Conservation (phyloP, 805 yeast species). For the Candida pseudoglaebosa region DNA sequence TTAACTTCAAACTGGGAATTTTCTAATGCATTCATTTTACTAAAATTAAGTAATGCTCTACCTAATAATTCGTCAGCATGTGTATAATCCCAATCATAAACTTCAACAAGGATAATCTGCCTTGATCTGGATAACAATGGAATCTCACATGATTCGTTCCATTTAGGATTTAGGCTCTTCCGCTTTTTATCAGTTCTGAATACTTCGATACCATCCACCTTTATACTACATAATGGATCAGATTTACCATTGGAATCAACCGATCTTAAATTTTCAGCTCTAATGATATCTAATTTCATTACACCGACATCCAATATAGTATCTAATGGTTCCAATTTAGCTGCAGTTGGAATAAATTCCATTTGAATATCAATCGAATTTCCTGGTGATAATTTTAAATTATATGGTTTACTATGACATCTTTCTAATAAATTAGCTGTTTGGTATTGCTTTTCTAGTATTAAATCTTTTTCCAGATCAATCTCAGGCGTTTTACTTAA, state of each 20-base stretch:
- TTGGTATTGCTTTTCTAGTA: constrained; percentile 45
- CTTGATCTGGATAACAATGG: constrained; percentile 64
- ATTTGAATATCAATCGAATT: constrained; percentile 45
- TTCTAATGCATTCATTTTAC: constrained; percentile 43
- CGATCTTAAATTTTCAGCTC: constrained; percentile 51
- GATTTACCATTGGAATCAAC: constrained; percentile 75
- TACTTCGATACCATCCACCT: constrained; percentile 49
- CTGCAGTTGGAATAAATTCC: constrained; percentile 58
- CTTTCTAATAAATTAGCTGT: constrained; percentile 54
- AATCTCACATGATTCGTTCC: constrained; percentile 65
- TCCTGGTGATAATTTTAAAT: constrained; percentile 38
- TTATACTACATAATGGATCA: constrained; percentile 62
- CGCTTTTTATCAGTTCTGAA: constrained; percentile 59
- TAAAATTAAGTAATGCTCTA: constrained; percentile 44
- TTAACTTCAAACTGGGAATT: constrained; percentile 44
- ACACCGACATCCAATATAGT: constrained; percentile 66
- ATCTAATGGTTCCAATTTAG: constrained; percentile 53
- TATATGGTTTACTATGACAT: constrained; percentile 44
- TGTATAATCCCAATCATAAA: constrained; percentile 76
- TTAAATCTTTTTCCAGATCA: constrained; percentile 43
- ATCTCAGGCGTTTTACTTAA: constrained; percentile 51
- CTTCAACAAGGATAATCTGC: constrained; percentile 43
- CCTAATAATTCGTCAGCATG: constrained; percentile 66
- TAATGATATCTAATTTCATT: constrained; percentile 51
- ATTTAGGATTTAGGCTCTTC: constrained; percentile 67